Evolutionary conservation across 495 filamentous ascomycete species (phyloP), one percentile per base, ranked within the genome.

Genomic region (Aspergillus diversus): DNA sequence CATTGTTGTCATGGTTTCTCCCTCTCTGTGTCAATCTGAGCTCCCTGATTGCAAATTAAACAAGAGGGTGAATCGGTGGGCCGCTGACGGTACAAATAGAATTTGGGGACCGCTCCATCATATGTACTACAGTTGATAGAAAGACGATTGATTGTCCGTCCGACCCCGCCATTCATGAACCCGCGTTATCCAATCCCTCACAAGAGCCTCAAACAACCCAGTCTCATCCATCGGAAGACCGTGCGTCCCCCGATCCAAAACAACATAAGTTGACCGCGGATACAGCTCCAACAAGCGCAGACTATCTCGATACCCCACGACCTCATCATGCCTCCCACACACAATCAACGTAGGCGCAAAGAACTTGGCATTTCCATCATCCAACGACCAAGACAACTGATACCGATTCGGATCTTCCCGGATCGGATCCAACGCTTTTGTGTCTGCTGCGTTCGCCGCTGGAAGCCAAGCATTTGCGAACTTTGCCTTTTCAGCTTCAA

Each of bases 181-280:
- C 42, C 71, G 66, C 16, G 31, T 7, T 49, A 72, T 60, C 71
- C 70, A 74, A 60, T 74, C 68, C 53, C 68, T 61, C 63, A 74
- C 70, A 66, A 74, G 70, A 55, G 70, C 70, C 55, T 57, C 71
- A 66, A 74, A 74, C 59, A 74, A 50, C 35, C 70, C 51, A 34
- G 27, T 71, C 66, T 74, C 70, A 66, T 74, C 71, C 7, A 74
- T 61, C 60, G 70, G 70, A 62, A 74, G 68, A 17, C 66, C 71
- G 71, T 74, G 71, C 39, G 62, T 74, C 43, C 68, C 64, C 31
- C 71, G 71, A 65, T 74, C 71, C 54, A 74, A 57, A 63, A 74
- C 66, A 56, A 65, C 64, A 63, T 63, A 74, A 0, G 68, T 74
- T 27, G 71, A 72, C 57, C 70, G 64, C 21, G 71, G 71, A 67